Evolutionary conservation across 73 alveolate species (phyloP).

Genomic region (Paramecium bursaria): DNA sequence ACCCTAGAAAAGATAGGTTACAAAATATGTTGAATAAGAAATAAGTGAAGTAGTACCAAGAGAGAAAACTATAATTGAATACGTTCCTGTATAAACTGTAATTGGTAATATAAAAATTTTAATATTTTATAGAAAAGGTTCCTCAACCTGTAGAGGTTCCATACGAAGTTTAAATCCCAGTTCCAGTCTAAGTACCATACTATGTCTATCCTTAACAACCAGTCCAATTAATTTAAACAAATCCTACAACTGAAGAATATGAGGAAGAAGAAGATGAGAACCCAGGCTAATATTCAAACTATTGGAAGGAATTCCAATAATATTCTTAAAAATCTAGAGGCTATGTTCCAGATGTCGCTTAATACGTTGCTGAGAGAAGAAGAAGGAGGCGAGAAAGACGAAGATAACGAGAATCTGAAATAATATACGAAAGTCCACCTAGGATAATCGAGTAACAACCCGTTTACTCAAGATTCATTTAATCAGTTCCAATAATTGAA

Average conservation of each 20-base stretch:
- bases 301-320: not conserved
- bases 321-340: not conserved
- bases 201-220: too few relatives aligned
- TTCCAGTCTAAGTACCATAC: not conserved
- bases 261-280: constrained; percentile 6
- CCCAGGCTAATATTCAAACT: not conserved
- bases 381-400: constrained; percentile 7
- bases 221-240: too few relatives aligned
- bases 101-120: not conserved
- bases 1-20: constrained; percentile 17
- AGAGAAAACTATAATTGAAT: constrained; percentile 36
- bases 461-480: too few relatives aligned
- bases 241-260: not conserved
- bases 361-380: too few relatives aligned
- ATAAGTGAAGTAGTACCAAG: constrained; percentile 15
- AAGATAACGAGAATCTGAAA: not conserved
- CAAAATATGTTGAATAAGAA: constrained; percentile 18
- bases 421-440: too few relatives aligned
- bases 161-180: not conserved
- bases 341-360: too few relatives aligned
- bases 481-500: too few relatives aligned
- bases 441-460: too few relatives aligned
- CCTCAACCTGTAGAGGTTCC: not conserved
- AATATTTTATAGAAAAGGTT: not conserved
- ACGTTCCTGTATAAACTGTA: constrained; percentile 25